Evolutionary conservation across 2,329 filamentous ascomycete species (phyloP), one percentile per base, ranked within the genome.

Genomic region (Lecanicillium sp.): DNA sequence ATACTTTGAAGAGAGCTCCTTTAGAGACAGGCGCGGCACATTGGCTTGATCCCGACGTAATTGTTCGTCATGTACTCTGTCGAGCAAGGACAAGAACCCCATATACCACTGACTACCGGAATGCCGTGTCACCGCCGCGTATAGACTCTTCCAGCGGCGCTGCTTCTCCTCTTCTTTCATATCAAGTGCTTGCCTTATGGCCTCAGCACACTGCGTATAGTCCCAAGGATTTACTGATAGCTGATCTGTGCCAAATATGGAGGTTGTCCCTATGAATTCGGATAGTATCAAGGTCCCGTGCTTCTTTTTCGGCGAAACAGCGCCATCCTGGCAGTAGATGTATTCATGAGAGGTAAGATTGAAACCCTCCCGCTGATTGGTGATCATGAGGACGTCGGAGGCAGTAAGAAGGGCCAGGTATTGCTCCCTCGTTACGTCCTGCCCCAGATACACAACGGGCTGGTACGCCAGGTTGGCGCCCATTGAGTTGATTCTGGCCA

Each of bases 321-420:
- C 76, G 30, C 89, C 89, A 53, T 96, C 90, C 55, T 96, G 90
- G 55, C 88, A 95, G 48, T 86, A 85, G 28, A 95, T 75, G 54
- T 88, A 96, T 57, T 96, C 90, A 56, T 96, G 90, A 6, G 85
- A 89, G 0, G 90, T 95, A 41, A 96, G 64, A 56, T 95, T 95
- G 90, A 96, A 96, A 45, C 90, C 90, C 58, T 96, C 90, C 37
- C 90, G 86, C 50, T 95, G 79, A 55, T 86, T 94, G 3, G 89
- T 94, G 53, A 96, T 90, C 77, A 95, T 92, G 35, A 96, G 68
- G 3, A 83, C 85, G 62, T 96, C 89, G 2, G 90, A 90, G 37
- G 94, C 82, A 3, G 86, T 87, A 33, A 95, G 71, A 8, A 96
- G 68, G 2, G 89, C 90, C 13, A 96, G 73, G 52, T 95, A 96